A percentile compares a stretch with the other conserved stretches of the same genome.
These are phyloP conservation scores for Salix caprea DNA, from an alignment of 345 rosid species.

Conservation along the genomic window DNA sequence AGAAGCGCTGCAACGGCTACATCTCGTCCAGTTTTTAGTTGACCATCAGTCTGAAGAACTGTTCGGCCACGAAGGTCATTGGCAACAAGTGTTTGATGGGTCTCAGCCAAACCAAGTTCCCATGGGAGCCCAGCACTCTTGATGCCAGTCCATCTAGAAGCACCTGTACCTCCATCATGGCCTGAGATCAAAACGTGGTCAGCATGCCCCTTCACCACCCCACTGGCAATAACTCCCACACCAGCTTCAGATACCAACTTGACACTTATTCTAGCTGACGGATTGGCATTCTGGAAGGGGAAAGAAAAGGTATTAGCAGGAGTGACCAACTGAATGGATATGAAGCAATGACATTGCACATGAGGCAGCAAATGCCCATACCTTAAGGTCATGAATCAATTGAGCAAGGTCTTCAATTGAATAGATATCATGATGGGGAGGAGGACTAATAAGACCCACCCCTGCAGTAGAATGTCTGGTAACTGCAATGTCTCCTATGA, in stretches of 20 bases:
- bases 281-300: conserved; percentile 76
- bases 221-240: conserved; percentile 99
- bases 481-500: conserved; percentile 94
- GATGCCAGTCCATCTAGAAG: conserved; percentile 99
- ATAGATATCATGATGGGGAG: conserved; percentile 99
- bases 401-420: conserved; percentile 99
- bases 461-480: conserved; percentile 98
- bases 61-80: conserved; percentile 99
- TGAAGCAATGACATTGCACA: background rate
- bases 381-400: conserved; percentile 98
- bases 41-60: conserved; percentile 96
- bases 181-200: conserved; percentile 97
- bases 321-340: background rate
- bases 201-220: conserved; percentile 99
- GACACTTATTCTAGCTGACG: conserved; percentile 88
- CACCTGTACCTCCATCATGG: conserved; percentile 99
- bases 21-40: conserved; percentile 96
- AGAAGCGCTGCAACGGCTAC: conserved; percentile 98
- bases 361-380: conserved; percentile 17
- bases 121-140: conserved; percentile 99
- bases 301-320: conserved; percentile 4
- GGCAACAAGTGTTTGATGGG: conserved; percentile 98
- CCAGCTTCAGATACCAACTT: conserved; percentile 98
- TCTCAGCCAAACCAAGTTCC: conserved; percentile 99
- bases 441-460: conserved; percentile 98